Conservation (phyloP, 805 yeast species). For the Tetrapisispora namnaoensis region DNA sequence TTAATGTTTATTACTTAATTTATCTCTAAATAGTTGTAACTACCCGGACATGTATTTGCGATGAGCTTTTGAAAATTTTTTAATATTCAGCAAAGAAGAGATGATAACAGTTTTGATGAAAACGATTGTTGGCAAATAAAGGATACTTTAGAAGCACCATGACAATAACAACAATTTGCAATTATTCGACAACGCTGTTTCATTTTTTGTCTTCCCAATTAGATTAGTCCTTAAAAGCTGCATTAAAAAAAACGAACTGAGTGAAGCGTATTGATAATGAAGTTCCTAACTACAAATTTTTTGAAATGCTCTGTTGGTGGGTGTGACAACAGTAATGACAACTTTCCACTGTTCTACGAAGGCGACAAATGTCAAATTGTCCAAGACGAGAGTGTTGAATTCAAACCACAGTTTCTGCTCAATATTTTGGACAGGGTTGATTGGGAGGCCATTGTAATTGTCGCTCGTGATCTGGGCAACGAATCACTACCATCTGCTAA, state of each 20-base stretch:
- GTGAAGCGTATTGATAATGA: conserved; percentile 40
- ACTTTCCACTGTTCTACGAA: conserved; percentile 70
- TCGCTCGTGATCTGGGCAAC: conserved; percentile 70
- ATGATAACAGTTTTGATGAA: too few relatives aligned
- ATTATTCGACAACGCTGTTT: too few relatives aligned
- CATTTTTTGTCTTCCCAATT: too few relatives aligned
- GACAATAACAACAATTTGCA: too few relatives aligned
- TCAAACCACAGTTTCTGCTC: conserved; percentile 66
- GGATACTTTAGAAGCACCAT: too few relatives aligned
- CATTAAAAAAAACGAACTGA: too few relatives aligned
- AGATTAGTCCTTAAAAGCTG: too few relatives aligned
- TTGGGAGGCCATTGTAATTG: conserved; percentile 76
- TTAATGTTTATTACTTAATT: not conserved
- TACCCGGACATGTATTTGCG: not conserved
- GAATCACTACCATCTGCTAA: conserved; percentile 46
- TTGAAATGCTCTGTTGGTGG: conserved; percentile 84
- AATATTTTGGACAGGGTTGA: conserved; percentile 74
- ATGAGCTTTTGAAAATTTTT: not conserved
- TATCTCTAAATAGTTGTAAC: too few relatives aligned
- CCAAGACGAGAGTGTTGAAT: conserved; percentile 66
- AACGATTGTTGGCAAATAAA: not conserved
- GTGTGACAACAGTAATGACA: conserved; percentile 62
- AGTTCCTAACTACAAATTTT: conserved; percentile 90
- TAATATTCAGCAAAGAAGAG: too few relatives aligned
- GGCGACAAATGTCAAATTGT: conserved; percentile 52